Evolutionary conservation across 2,329 filamentous ascomycete species (phyloP).

Genomic region (Pseudofabraea citricarpa): DNA sequence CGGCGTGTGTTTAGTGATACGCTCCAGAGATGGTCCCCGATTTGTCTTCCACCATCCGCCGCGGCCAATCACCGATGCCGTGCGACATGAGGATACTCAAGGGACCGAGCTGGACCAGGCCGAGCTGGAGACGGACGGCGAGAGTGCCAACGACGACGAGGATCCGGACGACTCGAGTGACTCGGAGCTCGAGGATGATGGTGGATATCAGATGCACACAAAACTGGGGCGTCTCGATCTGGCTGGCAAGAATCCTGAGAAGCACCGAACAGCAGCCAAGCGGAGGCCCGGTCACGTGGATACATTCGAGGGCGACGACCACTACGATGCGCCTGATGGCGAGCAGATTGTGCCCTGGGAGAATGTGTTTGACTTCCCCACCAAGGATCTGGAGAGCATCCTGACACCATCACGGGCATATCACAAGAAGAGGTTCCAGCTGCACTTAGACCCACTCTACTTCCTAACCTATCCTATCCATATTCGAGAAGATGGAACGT

Average conservation of each 20-base stretch:
- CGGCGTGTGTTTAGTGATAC: constrained; percentile 24
- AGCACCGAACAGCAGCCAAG: constrained; percentile 6
- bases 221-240: constrained; percentile 17
- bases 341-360: constrained; percentile 64
- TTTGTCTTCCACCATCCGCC: constrained; percentile 88
- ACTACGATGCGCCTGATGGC: constrained; percentile 49
- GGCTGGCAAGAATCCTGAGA: constrained; percentile 7
- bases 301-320: constrained; percentile 26
- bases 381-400: constrained; percentile 75
- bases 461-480: constrained; percentile 83
- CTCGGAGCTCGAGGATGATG: constrained; percentile 45
- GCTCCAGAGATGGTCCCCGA: constrained; percentile 72
- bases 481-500: constrained; percentile 71
- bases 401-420: constrained; percentile 71
- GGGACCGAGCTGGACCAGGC: constrained; percentile 28
- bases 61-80: constrained; percentile 35
- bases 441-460: constrained; percentile 73
- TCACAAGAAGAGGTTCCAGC: constrained; percentile 78
- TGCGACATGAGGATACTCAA: constrained; percentile 20
- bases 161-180: constrained; percentile 29
- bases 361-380: constrained; percentile 66
- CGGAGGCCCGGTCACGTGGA: constrained; percentile 17
- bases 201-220: constrained; percentile 33
- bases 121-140: constrained; percentile 9
- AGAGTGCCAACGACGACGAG: constrained; percentile 16